A percentile compares a stretch with the other conserved stretches of the same genome.
Evolutionary conservation across 371 early-diverging fungal species (phyloP).

Genomic region (Furculomyces boomerangus): DNA sequence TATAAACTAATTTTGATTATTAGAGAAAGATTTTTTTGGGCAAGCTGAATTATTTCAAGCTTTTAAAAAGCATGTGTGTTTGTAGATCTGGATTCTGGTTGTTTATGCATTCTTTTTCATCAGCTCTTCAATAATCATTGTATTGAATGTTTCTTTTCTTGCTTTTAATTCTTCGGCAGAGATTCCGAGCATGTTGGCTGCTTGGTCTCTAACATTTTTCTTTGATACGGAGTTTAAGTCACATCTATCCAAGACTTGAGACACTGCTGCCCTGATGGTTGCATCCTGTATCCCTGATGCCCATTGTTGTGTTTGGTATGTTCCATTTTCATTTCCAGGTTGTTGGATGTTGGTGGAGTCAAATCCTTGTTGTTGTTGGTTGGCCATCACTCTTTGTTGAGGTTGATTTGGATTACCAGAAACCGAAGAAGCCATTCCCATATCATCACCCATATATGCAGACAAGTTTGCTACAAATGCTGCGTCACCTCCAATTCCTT

Average conservation of each 20-base stretch:
- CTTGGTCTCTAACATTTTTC: slow-evolving; percentile 52
- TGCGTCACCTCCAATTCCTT: neutral
- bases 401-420: neutral
- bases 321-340: neutral
- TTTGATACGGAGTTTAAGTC: slow-evolving; percentile 67
- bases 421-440: neutral
- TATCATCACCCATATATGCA: neutral
- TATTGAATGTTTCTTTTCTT: slow-evolving; percentile 8
- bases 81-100: too few relatives aligned
- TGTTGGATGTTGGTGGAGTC: neutral
- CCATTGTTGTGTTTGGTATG: neutral
- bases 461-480: neutral
- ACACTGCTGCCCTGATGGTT: neutral
- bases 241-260: neutral
- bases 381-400: neutral
- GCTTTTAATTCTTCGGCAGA: slow-evolving; percentile 38
- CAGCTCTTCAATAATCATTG: neutral
- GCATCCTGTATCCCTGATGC: neutral
- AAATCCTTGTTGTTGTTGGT: neutral
- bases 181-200: slow-evolving; percentile 31
- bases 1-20: too few relatives aligned
- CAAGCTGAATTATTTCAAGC: too few relatives aligned
- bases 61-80: too few relatives aligned
- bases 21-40: too few relatives aligned
- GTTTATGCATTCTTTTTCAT: neutral